Conservation (phyloP, 371 early-diverging fungal genomes). For the Apophysomyces elegans region DNA sequence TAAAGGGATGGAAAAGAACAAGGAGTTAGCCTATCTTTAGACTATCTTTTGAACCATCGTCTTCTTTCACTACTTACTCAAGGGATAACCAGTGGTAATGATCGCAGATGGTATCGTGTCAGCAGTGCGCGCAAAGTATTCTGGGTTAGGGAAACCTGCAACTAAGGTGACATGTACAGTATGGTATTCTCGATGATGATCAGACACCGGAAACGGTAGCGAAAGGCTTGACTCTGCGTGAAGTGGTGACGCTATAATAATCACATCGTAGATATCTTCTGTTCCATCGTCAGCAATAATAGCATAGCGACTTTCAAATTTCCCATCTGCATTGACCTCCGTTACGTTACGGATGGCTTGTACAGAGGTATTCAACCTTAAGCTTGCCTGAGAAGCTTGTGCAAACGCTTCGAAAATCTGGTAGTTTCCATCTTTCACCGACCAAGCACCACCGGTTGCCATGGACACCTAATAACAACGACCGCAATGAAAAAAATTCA, state of each 20-base stretch:
- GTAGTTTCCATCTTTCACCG: conserved; percentile 68
- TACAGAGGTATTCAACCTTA: conserved; percentile 54
- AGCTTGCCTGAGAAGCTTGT: conserved; percentile 44
- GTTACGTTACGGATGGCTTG: conserved; percentile 37
- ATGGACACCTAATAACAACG: conserved; percentile 44
- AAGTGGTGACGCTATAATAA: conserved; percentile 63
- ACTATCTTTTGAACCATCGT: background rate
- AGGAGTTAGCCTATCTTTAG: no score
- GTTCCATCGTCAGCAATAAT: conserved; percentile 45
- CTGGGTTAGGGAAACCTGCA: conserved; percentile 58
- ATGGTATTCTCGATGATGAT: conserved; percentile 45
- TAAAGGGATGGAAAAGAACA: conserved; percentile 3
- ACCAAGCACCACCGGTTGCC: conserved; percentile 56
- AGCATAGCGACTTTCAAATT: conserved; percentile 31
- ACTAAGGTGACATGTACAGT: conserved; percentile 70
- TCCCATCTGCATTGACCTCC: conserved; percentile 27
- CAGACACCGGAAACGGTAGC: conserved; percentile 26
- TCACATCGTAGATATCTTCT: conserved; percentile 54
- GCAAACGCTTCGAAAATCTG: conserved; percentile 71
- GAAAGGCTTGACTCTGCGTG: conserved; percentile 16
- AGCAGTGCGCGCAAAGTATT: conserved; percentile 50
- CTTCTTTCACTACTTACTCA: conserved; percentile 21
- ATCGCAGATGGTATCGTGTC: conserved; percentile 55
- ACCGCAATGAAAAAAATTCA: background rate
- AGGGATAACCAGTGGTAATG: conserved; percentile 53